These are phyloP conservation scores for Neltuma alba DNA, from an alignment of 306 rosid species.

Conservation along the genomic window DNA sequence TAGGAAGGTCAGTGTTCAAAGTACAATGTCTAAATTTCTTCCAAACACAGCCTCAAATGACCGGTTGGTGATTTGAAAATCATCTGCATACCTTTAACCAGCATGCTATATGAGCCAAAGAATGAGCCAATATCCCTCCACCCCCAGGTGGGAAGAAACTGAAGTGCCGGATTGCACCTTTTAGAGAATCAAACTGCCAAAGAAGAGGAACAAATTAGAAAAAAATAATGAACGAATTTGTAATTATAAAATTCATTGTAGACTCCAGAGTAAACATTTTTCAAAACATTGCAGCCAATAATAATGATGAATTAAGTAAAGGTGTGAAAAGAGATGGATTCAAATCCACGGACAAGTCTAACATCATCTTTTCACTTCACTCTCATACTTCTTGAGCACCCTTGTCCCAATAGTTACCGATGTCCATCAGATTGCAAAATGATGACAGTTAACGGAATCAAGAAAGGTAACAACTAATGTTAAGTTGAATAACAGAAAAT, in stretches of 20 bases:
- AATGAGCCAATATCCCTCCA: conserved; percentile 82
- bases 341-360: conserved; percentile 5
- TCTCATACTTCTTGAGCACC: too few relatives aligned
- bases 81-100: conserved; percentile 74
- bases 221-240: conserved; percentile 12
- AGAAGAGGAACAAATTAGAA: conserved; percentile 42
- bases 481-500: conserved; percentile 23
- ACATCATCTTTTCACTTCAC: too few relatives aligned
- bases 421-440: conserved; percentile 1
- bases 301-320: not conserved
- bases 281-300: not conserved
- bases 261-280: not conserved
- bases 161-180: conserved; percentile 71
- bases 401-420: too few relatives aligned
- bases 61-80: conserved; percentile 17
- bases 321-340: not conserved
- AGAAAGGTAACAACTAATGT: conserved; percentile 25
- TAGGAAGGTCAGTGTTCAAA: not conserved
- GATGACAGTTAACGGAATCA: conserved; percentile 21
- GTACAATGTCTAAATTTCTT: not conserved
- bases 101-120: conserved; percentile 78
- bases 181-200: conserved; percentile 80
- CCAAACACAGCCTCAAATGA: conserved; percentile 26
- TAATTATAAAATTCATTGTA: conserved; percentile 17
- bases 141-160: conserved; percentile 83